Evolutionary conservation across 805 yeast genomes (phyloP), one percentile per base, ranked within the genome.

Genomic region (Hanseniaspora taiwanica): DNA sequence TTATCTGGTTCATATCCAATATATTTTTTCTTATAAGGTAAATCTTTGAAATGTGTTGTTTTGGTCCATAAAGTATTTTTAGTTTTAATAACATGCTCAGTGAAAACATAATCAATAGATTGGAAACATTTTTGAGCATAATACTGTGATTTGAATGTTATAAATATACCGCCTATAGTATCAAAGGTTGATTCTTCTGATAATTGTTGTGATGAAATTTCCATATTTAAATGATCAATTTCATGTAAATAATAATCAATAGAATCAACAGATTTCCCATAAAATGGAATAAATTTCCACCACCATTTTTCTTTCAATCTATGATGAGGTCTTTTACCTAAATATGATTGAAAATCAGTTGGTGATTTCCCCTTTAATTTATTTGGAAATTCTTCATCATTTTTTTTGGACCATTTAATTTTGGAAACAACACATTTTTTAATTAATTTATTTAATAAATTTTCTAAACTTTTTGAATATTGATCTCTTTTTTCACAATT

Each of bases 61-160:
- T 4, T 31, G 18, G 4, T 13, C 20, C n/a, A n/a, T n/a, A n/a
- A n/a, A n/a, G n/a, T n/a, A n/a, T n/a, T n/a, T n/a, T n/a, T n/a
- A n/a, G n/a, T n/a, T n/a, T n/a, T n/a, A n/a, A n/a, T n/a, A 8
- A 29, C 6, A 29, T 55, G 52, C 60, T 68, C 45, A 66, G 64
- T 52, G 21, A 63, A 70, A 54, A 68, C 53, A 48, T 69, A 72
- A 27, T 80, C 78, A 47, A 80, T 61, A n/a, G 84, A 78, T 63
- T 89, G 97, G 60, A 69, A 81, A 37, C 95, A 94, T 49, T 76
- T 70, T 61, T 87, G 96, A 42, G 91, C 80, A 56, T 87, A 94
- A 44, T 81, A 70, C 60, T 86, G 96, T 44, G 82, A 69, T 38
- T 81, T 71, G 59, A 91, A 89, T 54, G 83, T 85, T 42, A 86